Conservation (phyloP, 768 basidiomycete species). For the Lentinula raphanica region DNA sequence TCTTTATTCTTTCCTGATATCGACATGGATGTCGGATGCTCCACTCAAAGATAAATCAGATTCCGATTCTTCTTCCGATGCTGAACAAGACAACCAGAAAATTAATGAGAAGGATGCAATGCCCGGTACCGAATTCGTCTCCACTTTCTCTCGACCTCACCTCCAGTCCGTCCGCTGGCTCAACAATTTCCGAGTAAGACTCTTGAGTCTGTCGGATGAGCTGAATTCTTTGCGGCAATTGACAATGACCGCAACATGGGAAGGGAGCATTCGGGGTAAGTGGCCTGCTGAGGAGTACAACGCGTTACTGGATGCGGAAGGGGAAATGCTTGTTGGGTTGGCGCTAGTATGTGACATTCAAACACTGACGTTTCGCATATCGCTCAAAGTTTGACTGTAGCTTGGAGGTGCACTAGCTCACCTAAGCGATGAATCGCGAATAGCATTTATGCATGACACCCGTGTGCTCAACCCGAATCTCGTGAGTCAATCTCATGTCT, state of each 20-base stretch:
- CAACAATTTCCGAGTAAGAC: constrained; percentile 20
- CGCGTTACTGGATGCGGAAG: constrained; percentile 33
- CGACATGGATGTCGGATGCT: constrained; percentile 31
- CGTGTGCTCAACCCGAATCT: constrained; percentile 52
- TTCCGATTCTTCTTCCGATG: not conserved
- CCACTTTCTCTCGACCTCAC: not conserved
- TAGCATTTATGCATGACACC: constrained; percentile 34
- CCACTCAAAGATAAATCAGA: not conserved
- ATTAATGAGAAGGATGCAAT: not conserved
- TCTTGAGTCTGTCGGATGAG: constrained; percentile 27
- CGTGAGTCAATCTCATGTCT: constrained; percentile 26
- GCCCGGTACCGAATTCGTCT: not conserved
- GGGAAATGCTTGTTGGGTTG: constrained; percentile 35
- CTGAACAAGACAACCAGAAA: constrained; percentile 8
- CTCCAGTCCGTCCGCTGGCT: constrained; percentile 14
- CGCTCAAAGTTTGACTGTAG: constrained; percentile 14
- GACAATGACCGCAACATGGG: constrained; percentile 38
- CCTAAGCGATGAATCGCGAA: constrained; percentile 37
- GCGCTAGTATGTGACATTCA: constrained; percentile 24
- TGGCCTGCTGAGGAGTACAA: constrained; percentile 49
- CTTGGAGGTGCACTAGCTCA: constrained; percentile 36
- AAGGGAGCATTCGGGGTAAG: constrained; percentile 44
- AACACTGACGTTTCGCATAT: constrained; percentile 13
- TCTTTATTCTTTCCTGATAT: constrained; percentile 37
- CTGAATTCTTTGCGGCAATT: constrained; percentile 26